phyloP scores from a whole-genome alignment of 768 basidiomycete genomes.

The Favolaschia claudopus region DNA sequence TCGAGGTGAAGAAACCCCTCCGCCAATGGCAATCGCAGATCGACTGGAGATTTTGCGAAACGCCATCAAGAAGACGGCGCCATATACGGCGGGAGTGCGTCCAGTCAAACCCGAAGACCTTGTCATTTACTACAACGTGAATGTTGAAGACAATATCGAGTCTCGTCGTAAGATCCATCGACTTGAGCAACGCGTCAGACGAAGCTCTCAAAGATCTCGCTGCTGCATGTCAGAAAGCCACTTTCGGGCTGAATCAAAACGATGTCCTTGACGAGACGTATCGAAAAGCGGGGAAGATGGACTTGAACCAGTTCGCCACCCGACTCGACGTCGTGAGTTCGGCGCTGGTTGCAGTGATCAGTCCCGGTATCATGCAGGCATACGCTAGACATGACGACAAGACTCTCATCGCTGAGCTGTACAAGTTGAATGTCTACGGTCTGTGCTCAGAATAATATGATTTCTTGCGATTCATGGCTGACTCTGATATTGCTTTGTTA shows the following conservation, averaged over 20 bases:
- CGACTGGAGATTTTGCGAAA: too few species aligned
- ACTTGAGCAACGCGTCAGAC: neutral
- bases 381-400: slow-evolving; percentile 9
- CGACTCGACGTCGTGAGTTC: slow-evolving; percentile 33
- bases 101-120: neutral
- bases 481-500: too few species aligned
- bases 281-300: slow-evolving; percentile 41
- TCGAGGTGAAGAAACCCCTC: too few species aligned
- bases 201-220: slow-evolving; percentile 28
- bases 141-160: neutral
- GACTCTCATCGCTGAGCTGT: slow-evolving; percentile 37
- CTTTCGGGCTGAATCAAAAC: slow-evolving; percentile 34
- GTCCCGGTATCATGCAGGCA: slow-evolving; percentile 27
- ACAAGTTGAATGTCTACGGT: slow-evolving; percentile 40
- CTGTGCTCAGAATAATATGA: neutral
- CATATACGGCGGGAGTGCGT: neutral
- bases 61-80: too few species aligned
- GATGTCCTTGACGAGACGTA: slow-evolving; percentile 42
- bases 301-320: slow-evolving; percentile 35
- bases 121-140: neutral
- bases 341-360: slow-evolving; percentile 37
- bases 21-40: too few species aligned
- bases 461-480: neutral
- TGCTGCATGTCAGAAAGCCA: slow-evolving; percentile 33
- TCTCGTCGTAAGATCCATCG: neutral